phyloP scores from a whole-genome alignment of 306 rosid genomes.

The Malus sylvestris region DNA sequence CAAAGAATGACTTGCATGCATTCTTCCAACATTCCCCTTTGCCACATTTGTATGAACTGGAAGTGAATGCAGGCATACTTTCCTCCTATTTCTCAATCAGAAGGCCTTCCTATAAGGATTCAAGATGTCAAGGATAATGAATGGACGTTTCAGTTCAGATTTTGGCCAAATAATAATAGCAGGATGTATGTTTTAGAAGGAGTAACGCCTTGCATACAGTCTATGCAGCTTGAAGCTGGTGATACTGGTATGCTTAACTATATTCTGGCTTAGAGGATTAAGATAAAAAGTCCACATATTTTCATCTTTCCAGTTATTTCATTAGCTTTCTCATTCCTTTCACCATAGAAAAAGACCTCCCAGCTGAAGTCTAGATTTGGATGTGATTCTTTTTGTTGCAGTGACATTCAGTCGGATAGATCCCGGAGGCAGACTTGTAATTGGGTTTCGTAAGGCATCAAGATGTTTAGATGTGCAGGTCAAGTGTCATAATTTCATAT shows the following conservation, averaged over 20 bases:
- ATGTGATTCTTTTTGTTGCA: constrained; percentile 32
- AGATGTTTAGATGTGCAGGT: constrained; percentile 64
- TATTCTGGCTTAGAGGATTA: not conserved
- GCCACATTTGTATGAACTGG: constrained; percentile 21
- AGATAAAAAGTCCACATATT: not conserved
- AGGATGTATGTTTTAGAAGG: constrained; percentile 99
- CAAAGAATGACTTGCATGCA: too few species aligned
- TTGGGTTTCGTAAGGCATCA: constrained; percentile 84
- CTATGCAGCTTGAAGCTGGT: constrained; percentile 86
- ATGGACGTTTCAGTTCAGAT: constrained; percentile 98
- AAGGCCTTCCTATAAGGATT: constrained; percentile 82
- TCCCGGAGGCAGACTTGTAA: constrained; percentile 86
- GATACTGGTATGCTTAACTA: constrained; percentile 73
- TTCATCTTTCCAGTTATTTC: not conserved
- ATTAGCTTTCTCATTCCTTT: not conserved
- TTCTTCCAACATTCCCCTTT: not conserved
- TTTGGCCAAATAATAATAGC: constrained; percentile 99
- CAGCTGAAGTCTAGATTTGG: not conserved
- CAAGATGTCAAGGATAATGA: constrained; percentile 96
- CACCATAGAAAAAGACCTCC: not conserved
- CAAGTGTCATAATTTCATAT: constrained; percentile 11
- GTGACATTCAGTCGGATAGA: constrained; percentile 95
- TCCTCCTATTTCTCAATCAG: constrained; percentile 85
- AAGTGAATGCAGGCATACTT: constrained; percentile 74
- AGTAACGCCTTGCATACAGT: constrained; percentile 97